Evolutionary conservation across 2,329 filamentous ascomycete species (phyloP).

Genomic region (Talaromyces sp.): DNA sequence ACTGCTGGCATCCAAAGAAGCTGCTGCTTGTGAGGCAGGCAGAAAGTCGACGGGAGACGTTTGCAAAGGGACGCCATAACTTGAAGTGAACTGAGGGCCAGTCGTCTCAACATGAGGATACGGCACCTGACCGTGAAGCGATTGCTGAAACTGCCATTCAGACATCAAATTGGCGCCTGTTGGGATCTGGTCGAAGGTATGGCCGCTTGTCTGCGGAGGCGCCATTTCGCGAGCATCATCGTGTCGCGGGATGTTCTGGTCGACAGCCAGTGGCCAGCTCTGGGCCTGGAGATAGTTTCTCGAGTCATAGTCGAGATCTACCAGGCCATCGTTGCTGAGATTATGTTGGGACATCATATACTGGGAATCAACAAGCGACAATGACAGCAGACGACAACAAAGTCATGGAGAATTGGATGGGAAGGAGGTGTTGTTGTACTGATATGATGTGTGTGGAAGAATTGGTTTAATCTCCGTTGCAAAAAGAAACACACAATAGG

Average conservation of each 20-base stretch:
- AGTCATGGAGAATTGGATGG: constrained; percentile 5
- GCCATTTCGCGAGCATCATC: constrained; percentile 36
- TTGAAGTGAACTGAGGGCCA: constrained; percentile 53
- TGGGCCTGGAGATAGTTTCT: constrained; percentile 44
- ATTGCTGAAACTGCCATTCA: constrained; percentile 46
- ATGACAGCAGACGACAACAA: background rate
- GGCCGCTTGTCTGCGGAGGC: constrained; percentile 43
- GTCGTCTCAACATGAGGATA: constrained; percentile 52
- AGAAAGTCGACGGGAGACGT: constrained; percentile 52
- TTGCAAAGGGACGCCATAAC: constrained; percentile 50
- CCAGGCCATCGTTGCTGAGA: constrained; percentile 44
- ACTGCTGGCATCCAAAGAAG: constrained; percentile 54
- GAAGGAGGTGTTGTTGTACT: background rate
- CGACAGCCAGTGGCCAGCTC: constrained; percentile 43
- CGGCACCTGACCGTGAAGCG: constrained; percentile 37
- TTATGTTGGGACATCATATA: constrained; percentile 44
- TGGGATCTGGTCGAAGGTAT: constrained; percentile 42
- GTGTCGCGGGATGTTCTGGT: constrained; percentile 30
- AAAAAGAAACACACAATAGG: constrained; percentile 1
- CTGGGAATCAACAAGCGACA: constrained; percentile 1
- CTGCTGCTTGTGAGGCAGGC: constrained; percentile 54
- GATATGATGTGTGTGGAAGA: constrained; percentile 19
- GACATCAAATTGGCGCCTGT: constrained; percentile 44
- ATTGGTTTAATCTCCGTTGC: constrained; percentile 1
- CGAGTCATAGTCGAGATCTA: constrained; percentile 48